Percentiles rank a stretch among this genome's conserved stretches.
phyloP scores from a whole-genome alignment of 1,284 basidiomycete genomes.

The Apiotrichum brassicae region DNA sequence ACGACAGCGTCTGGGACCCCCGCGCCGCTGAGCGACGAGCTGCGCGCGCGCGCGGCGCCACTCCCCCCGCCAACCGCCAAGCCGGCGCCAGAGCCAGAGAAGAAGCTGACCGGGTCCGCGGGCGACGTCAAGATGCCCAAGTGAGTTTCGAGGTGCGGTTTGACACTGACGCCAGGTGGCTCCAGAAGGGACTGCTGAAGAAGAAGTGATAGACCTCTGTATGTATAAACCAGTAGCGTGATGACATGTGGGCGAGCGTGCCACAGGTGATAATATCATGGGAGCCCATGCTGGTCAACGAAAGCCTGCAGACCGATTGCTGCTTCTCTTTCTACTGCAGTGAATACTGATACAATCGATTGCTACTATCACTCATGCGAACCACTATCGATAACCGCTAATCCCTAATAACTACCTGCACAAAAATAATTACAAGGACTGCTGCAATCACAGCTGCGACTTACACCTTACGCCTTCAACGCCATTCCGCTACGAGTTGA shows the following conservation, averaged over 20 bases:
- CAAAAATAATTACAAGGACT: too few species aligned
- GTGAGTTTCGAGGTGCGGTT: background rate
- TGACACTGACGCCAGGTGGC: constrained; percentile 6
- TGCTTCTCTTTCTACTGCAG: too few species aligned
- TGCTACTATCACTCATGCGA: too few species aligned
- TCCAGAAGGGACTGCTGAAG: constrained; percentile 45
- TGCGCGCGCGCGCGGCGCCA: constrained; percentile 35
- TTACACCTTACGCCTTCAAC: too few species aligned
- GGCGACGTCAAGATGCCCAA: constrained; percentile 11
- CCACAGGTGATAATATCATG: too few species aligned
- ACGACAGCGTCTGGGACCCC: constrained; percentile 27
- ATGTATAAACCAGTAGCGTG: background rate
- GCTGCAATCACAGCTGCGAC: too few species aligned
- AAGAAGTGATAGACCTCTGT: constrained; percentile 25
- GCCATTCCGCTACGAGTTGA: constrained; percentile 70
- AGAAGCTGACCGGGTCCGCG: constrained; percentile 35
- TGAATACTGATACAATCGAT: too few species aligned
- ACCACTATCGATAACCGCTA: too few species aligned
- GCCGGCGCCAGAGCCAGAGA: constrained; percentile 22
- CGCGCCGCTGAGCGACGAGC: constrained; percentile 38
- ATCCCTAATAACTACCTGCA: too few species aligned
- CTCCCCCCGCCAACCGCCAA: constrained; percentile 27
- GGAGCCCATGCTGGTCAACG: too few species aligned
- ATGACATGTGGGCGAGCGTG: too few species aligned
- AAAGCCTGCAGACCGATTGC: too few species aligned